phyloP scores from a whole-genome alignment of 345 rosid genomes.

The Pistacia integerrima region DNA sequence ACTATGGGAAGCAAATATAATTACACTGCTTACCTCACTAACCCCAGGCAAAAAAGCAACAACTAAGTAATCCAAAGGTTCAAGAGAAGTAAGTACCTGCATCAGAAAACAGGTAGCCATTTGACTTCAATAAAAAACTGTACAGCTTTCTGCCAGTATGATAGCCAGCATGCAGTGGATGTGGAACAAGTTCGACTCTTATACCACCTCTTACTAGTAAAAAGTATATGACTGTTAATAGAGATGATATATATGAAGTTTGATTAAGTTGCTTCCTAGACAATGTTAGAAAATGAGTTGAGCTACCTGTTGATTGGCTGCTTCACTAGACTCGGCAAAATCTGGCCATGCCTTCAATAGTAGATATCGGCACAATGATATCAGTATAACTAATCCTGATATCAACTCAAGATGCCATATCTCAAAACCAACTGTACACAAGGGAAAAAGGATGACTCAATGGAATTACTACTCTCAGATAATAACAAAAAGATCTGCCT shows the following conservation, averaged over 20 bases:
- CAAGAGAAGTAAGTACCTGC: slow-evolving; percentile 83
- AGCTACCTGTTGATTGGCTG: slow-evolving; percentile 77
- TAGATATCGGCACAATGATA: slow-evolving; percentile 71
- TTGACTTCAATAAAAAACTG: slow-evolving; percentile 7
- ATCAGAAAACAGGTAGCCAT: not conserved
- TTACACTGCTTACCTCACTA: slow-evolving; percentile 58
- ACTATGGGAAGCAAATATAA: not conserved
- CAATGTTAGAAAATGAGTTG: not conserved
- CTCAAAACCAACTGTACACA: slow-evolving; percentile 74
- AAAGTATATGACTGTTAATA: not conserved
- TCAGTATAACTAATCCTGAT: slow-evolving; percentile 59
- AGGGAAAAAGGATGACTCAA: slow-evolving; percentile 10
- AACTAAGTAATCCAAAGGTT: slow-evolving; percentile 73
- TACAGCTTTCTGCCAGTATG: not conserved
- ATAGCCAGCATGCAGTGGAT: not conserved
- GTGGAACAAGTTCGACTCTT: not conserved
- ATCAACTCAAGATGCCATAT: slow-evolving; percentile 82
- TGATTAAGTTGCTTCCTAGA: not conserved
- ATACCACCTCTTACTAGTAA: not conserved
- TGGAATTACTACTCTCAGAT: not conserved
- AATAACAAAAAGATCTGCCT: slow-evolving; percentile 1
- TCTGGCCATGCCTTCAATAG: slow-evolving; percentile 78
- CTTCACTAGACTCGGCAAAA: slow-evolving; percentile 82
- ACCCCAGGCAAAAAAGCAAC: slow-evolving; percentile 83
- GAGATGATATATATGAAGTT: not conserved